A percentile compares a stretch with the other conserved stretches of the same genome.
phyloP scores from a whole-genome alignment of 2,329 filamentous ascomycete genomes.

The Fusarium sp. region DNA sequence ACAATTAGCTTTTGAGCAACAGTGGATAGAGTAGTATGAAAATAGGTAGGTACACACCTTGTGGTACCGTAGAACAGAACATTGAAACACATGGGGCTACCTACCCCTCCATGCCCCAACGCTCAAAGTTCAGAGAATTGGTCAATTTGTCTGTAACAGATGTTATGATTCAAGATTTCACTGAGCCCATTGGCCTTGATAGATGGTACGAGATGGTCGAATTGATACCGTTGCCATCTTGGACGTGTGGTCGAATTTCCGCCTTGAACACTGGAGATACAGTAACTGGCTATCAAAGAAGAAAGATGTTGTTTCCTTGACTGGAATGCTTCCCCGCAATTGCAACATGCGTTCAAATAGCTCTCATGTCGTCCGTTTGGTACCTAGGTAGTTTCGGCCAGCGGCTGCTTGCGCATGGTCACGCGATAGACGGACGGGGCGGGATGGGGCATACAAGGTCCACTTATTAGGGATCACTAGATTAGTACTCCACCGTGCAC shows the following conservation, averaged over 20 bases:
- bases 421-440: slow-evolving; percentile 44
- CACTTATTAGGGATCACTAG: slow-evolving; percentile 14
- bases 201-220: slow-evolving; percentile 15
- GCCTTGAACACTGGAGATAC: neutral
- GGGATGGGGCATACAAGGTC: slow-evolving; percentile 41
- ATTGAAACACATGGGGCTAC: neutral
- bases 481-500: slow-evolving; percentile 4
- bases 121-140: neutral
- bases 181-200: slow-evolving; percentile 19
- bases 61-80: too few relatives aligned
- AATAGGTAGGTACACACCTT: too few relatives aligned
- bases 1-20: neutral
- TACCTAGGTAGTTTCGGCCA: slow-evolving; percentile 31
- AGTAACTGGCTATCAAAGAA: neutral
- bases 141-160: neutral
- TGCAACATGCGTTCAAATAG: slow-evolving; percentile 17
- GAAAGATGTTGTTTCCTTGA: neutral
- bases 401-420: slow-evolving; percentile 47
- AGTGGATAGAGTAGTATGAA: too few relatives aligned
- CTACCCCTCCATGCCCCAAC: slow-evolving; percentile 8
- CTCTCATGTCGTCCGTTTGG: slow-evolving; percentile 10
- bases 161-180: too few relatives aligned
- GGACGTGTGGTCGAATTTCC: neutral
- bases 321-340: slow-evolving; percentile 24
- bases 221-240: slow-evolving; percentile 5